A percentile compares a stretch with the other conserved stretches of the same genome.
Conservation (phyloP, 306 rosid genomes). For the Astragalus membranaceus region DNA sequence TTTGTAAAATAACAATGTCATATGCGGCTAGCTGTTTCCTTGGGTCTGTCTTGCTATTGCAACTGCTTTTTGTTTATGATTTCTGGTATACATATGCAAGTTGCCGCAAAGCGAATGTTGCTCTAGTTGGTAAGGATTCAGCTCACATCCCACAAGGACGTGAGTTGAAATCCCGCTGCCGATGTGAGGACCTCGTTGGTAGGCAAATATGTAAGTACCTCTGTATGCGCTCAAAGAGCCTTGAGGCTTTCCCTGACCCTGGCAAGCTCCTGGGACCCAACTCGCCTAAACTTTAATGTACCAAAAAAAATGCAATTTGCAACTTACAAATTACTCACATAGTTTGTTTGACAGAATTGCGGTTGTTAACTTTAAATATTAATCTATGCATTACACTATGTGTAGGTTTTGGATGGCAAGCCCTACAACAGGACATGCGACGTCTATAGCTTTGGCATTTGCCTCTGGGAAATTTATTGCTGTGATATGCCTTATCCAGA, state of each 20-base stretch:
- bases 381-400: conserved; percentile 1
- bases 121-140: no score
- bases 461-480: conserved; percentile 91
- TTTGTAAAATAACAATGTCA: background rate
- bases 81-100: background rate
- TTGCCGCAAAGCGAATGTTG: no score
- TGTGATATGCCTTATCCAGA: conserved; percentile 86
- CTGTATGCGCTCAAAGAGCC: no score
- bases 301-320: background rate
- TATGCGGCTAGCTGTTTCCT: background rate
- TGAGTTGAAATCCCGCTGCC: no score
- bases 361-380: background rate
- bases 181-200: no score
- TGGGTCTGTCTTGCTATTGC: background rate
- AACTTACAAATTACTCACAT: background rate
- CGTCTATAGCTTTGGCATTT: conserved; percentile 83
- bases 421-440: conserved; percentile 93
- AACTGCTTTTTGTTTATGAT: background rate
- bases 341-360: background rate
- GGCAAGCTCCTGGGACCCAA: no score
- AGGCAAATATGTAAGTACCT: no score
- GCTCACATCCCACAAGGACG: no score
- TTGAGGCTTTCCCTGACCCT: no score
- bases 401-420: conserved; percentile 81
- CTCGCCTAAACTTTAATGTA: no score